Conservation (phyloP, 1,139 yeast genomes). For the Candida albicans region DNA sequence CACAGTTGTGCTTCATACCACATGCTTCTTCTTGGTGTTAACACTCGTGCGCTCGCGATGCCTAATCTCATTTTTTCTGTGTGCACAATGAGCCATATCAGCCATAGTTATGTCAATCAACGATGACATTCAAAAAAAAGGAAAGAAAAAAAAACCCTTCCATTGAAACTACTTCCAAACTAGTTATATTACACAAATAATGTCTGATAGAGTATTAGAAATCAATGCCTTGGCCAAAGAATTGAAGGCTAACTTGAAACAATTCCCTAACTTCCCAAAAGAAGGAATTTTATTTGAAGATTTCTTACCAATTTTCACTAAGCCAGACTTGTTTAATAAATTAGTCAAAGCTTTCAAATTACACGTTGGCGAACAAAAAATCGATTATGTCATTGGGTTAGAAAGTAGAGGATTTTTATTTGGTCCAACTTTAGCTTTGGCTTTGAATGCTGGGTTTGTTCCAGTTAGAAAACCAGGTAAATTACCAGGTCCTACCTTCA, state of each 20-base stretch:
- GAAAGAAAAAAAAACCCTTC: too few species aligned
- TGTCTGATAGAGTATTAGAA: slow-evolving; percentile 19
- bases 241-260: slow-evolving; percentile 64
- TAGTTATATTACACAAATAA: not conserved
- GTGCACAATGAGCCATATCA: too few species aligned
- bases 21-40: too few species aligned
- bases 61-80: too few species aligned
- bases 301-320: slow-evolving; percentile 87
- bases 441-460: slow-evolving; percentile 84
- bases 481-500: slow-evolving; percentile 79
- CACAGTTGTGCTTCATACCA: too few species aligned
- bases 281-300: slow-evolving; percentile 96
- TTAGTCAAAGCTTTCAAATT: slow-evolving; percentile 77
- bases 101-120: too few species aligned
- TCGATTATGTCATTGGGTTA: slow-evolving; percentile 89
- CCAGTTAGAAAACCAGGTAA: slow-evolving; percentile 96
- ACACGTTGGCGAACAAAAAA: slow-evolving; percentile 65
- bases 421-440: slow-evolving; percentile 93
- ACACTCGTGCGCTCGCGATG: too few species aligned
- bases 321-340: slow-evolving; percentile 77
- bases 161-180: too few species aligned
- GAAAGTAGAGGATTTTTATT: slow-evolving; percentile 97
- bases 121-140: too few species aligned
- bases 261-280: slow-evolving; percentile 89
- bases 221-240: slow-evolving; percentile 54